Percentiles rank a stretch among this genome's conserved stretches.
These are phyloP conservation scores for Salmacisia buchloeana DNA, from an alignment of 1,284 basidiomycete species.

Conservation along the genomic window DNA sequence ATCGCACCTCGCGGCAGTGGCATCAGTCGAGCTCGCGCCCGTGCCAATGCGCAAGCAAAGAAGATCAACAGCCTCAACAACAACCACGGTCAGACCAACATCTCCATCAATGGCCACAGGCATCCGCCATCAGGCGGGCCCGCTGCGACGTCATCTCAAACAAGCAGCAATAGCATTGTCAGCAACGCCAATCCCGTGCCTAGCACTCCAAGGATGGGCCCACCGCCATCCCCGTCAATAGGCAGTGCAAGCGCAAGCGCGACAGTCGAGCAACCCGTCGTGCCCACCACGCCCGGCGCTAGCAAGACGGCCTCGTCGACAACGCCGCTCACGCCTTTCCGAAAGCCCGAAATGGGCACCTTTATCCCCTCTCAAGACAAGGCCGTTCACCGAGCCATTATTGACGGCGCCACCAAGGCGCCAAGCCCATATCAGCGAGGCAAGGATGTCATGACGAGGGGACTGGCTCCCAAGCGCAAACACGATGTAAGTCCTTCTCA, in stretches of 20 bases:
- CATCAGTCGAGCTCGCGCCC: not conserved
- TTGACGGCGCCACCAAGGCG: conserved; percentile 43
- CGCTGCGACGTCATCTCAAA: not conserved
- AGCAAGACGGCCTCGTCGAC: conserved; percentile 7
- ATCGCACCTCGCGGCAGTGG: conserved; percentile 38
- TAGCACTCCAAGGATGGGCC: not conserved
- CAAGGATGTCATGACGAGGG: conserved; percentile 1
- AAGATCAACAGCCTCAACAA: not conserved
- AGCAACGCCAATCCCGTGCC: conserved; percentile 1
- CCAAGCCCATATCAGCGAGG: conserved; percentile 17
- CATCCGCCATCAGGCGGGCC: conserved; percentile 1
- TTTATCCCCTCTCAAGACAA: conserved; percentile 43
- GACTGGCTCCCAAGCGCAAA: conserved; percentile 1
- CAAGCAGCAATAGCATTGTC: not conserved
- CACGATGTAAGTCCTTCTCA: not conserved
- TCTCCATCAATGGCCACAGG: not conserved
- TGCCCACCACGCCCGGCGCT: conserved; percentile 17
- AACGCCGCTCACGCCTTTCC: not conserved
- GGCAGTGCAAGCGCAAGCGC: not conserved
- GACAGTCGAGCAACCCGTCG: not conserved
- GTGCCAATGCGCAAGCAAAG: not conserved
- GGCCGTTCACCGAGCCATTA: conserved; percentile 46
- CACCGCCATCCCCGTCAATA: not conserved
- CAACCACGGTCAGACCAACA: not conserved
- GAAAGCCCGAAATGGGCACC: conserved; percentile 38